These are phyloP conservation scores for Chlorophyllum brunneum DNA, from an alignment of 768 basidiomycete genomes.

Conservation along the genomic window DNA sequence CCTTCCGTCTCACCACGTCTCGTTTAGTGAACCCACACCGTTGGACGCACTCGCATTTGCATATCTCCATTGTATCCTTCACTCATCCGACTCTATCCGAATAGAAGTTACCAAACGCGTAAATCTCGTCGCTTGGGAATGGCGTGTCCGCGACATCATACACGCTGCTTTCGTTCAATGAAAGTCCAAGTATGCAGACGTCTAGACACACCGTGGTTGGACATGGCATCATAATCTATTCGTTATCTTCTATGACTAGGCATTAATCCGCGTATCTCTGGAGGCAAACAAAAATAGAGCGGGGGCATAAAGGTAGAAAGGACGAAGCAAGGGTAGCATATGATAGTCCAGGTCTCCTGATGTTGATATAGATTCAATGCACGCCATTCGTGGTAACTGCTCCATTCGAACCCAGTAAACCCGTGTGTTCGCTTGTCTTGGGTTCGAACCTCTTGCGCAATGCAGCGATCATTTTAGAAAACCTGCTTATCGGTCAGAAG, in stretches of 20 bases:
- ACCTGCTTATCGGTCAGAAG: conserved; percentile 39
- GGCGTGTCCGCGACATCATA: conserved; percentile 57
- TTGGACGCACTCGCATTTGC: conserved; percentile 83
- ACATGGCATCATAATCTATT: too few relatives aligned
- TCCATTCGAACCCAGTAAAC: conserved; percentile 17
- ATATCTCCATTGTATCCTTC: conserved; percentile 67
- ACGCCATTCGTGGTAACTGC: background rate
- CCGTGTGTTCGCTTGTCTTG: conserved; percentile 8
- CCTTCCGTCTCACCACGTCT: background rate
- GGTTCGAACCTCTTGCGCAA: conserved; percentile 55
- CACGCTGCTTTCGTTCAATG: conserved; percentile 42
- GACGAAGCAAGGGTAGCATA: too few relatives aligned
- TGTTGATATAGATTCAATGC: background rate
- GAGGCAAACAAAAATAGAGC: too few relatives aligned
- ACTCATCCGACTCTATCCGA: conserved; percentile 42
- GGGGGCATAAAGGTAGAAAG: too few relatives aligned
- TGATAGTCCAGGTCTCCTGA: too few relatives aligned
- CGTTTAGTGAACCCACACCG: conserved; percentile 62
- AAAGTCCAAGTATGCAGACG: background rate
- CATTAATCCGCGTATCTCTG: too few relatives aligned
- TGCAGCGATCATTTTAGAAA: conserved; percentile 68
- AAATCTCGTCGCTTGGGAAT: conserved; percentile 83
- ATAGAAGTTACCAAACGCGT: conserved; percentile 66
- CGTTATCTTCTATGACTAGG: too few relatives aligned
- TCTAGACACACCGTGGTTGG: too few relatives aligned